Percentiles rank a stretch among this genome's conserved stretches.
Conservation (phyloP, 2,329 filamentous ascomycete species). For the Dothideomycetidae sp. region DNA sequence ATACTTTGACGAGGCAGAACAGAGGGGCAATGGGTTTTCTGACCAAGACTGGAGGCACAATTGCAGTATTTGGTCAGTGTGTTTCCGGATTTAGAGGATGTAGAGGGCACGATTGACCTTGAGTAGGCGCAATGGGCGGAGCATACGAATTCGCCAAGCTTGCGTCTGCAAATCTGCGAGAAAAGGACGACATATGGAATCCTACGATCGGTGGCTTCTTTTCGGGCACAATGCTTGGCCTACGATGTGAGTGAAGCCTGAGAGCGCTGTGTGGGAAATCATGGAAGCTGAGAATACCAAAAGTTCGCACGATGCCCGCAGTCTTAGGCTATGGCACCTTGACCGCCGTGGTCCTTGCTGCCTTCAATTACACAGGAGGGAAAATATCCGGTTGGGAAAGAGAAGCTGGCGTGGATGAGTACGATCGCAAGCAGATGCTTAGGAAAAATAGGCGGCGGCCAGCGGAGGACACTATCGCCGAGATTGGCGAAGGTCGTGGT, state of each 20-base stretch:
- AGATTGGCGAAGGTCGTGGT: slow-evolving; percentile 82
- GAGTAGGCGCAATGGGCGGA: slow-evolving; percentile 54
- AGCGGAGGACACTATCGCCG: slow-evolving; percentile 62
- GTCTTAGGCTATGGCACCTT: slow-evolving; percentile 53
- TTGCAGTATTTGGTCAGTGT: slow-evolving; percentile 49
- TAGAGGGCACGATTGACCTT: slow-evolving; percentile 8
- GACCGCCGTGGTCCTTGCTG: slow-evolving; percentile 44
- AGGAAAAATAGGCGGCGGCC: slow-evolving; percentile 62
- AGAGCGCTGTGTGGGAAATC: not conserved
- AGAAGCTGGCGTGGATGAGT: slow-evolving; percentile 53
- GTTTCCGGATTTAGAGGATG: not conserved
- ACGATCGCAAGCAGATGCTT: slow-evolving; percentile 59
- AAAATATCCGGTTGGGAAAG: slow-evolving; percentile 40
- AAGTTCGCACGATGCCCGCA: slow-evolving; percentile 48
- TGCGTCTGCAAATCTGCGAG: slow-evolving; percentile 69
- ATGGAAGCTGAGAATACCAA: slow-evolving; percentile 12
- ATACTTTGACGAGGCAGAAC: slow-evolving; percentile 71
- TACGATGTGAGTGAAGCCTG: slow-evolving; percentile 46
- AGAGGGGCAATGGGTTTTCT: slow-evolving; percentile 69
- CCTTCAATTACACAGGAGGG: slow-evolving; percentile 55
- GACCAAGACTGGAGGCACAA: slow-evolving; percentile 60
- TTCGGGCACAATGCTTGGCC: slow-evolving; percentile 56
- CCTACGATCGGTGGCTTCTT: slow-evolving; percentile 62
- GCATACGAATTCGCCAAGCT: slow-evolving; percentile 64
- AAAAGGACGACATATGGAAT: slow-evolving; percentile 70